Conservation (phyloP, 2,329 filamentous ascomycete species). For the Ophiostoma populinum region DNA sequence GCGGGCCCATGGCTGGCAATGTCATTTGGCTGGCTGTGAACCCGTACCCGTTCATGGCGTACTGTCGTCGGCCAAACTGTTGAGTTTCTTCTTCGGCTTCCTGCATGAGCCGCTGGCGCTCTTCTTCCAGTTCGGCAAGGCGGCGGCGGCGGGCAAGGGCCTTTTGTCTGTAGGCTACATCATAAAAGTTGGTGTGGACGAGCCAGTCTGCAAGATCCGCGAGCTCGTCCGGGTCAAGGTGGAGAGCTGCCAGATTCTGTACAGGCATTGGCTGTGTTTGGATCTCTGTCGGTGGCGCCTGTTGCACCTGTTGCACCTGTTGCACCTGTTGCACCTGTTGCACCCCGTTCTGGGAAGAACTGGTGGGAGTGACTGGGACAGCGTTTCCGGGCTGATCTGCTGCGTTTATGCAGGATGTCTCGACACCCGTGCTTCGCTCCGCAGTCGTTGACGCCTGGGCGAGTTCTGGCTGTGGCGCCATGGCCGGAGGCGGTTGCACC, state of each 20-base stretch:
- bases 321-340: too few relatives aligned
- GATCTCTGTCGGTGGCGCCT: too few relatives aligned
- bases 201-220: conserved; percentile 1
- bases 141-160: conserved; percentile 1
- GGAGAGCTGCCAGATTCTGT: too few relatives aligned
- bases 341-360: not conserved
- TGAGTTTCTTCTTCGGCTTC: not conserved
- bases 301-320: too few relatives aligned
- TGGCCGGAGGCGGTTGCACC: too few relatives aligned
- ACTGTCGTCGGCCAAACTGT: not conserved
- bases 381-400: not conserved
- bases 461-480: too few relatives aligned
- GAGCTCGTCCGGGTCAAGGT: not conserved
- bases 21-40: not conserved
- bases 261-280: too few relatives aligned
- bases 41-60: not conserved
- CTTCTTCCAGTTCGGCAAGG: conserved; percentile 1
- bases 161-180: not conserved
- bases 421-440: not conserved
- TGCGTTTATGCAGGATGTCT: not conserved
- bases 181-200: conserved; percentile 3
- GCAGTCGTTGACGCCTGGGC: too few relatives aligned
- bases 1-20: not conserved
- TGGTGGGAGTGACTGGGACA: not conserved
- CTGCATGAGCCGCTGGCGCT: not conserved